Base-by-base conservation (phyloP, 2,329 filamentous ascomycete genomes). In the Fusarium fracticaudum region DNA sequence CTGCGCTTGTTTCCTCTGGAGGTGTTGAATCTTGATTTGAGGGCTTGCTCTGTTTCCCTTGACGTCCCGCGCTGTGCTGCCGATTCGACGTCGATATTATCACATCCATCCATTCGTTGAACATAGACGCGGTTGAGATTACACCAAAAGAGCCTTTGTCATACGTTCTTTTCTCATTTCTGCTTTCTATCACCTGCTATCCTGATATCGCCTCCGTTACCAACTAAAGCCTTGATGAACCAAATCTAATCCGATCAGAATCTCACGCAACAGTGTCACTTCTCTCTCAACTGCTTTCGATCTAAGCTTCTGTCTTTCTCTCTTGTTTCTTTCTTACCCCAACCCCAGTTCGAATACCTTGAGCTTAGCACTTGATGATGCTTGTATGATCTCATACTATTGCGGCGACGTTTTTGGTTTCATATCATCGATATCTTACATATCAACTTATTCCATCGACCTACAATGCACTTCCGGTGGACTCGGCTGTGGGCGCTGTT, bases 401-500 rank as follows among this genome's bases (percentile, higher is more conserved):
- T 65, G 63, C 64, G 65, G 67, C 64, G 70, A 70, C 48, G 62
- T 66, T 66, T 65, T 63, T 66, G 71, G 74, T 63, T 72, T 48
- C 63, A 64, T 62, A 41, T 43, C 53, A 40, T 50, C 43, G 61
- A 60, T 37, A 35, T 13, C 45, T 59, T 47, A 45, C 35, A 64
- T 54, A 60, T 43, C 45, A 61, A 35, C 51, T 58, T 37, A n/a
- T 60, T 24, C n/a, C 47, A 57, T 54, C 60, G 12, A 69, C 55
- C 38, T 55, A 78, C 47, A 57, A 86, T 86, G 85, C 69, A 81
- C 59, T 71, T 74, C 31, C 81, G 75, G 65, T 78, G 81, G 69
- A 66, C 75, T 62, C 80, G 79, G 54, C 62, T 84, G 48, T 83
- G 80, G 80, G 80, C 80, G 41, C 71, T 86, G 50, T 73, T 87